Evolutionary conservation across 164 flowering plant species (phyloP).

Genomic region (Chimonanthus salicifolius): DNA sequence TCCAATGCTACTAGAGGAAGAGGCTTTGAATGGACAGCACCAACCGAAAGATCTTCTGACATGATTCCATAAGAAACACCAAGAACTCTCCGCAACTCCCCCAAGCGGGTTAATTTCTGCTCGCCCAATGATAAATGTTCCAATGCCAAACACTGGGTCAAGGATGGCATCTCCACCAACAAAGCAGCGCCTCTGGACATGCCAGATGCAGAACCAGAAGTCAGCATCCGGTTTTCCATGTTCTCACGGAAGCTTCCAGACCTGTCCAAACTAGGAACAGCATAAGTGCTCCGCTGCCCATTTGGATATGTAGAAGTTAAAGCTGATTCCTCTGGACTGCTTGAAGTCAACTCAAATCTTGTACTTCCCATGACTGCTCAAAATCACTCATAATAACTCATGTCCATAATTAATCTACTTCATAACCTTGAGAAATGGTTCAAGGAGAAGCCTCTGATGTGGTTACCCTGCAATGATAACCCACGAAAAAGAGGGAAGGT

Average conservation of each 20-base stretch:
- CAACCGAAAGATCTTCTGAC: constrained; percentile 50
- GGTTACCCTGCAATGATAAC: background rate
- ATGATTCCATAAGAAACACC: constrained; percentile 41
- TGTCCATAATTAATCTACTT: constrained; percentile 4
- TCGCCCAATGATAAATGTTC: constrained; percentile 57
- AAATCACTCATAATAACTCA: constrained; percentile 16
- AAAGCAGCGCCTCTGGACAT: constrained; percentile 6
- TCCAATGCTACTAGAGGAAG: constrained; percentile 37
- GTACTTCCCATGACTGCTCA: constrained; percentile 57
- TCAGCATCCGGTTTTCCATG: constrained; percentile 38
- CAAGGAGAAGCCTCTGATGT: background rate
- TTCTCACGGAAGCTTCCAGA: constrained; percentile 76
- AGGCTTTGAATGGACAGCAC: constrained; percentile 39
- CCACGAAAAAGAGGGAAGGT: too few species aligned
- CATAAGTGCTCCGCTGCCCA: constrained; percentile 52
- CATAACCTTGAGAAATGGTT: constrained; percentile 2
- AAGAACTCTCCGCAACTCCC: constrained; percentile 49
- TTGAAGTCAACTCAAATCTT: constrained; percentile 55
- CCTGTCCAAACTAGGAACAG: constrained; percentile 54
- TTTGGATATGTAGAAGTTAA: constrained; percentile 47
- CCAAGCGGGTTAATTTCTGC: constrained; percentile 42
- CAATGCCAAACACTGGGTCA: constrained; percentile 47
- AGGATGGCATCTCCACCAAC: constrained; percentile 30
- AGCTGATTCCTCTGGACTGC: constrained; percentile 52
- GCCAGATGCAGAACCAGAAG: constrained; percentile 27